Base-by-base conservation (phyloP, 306 rosid genomes). In the Acacia crassicarpa region DNA sequence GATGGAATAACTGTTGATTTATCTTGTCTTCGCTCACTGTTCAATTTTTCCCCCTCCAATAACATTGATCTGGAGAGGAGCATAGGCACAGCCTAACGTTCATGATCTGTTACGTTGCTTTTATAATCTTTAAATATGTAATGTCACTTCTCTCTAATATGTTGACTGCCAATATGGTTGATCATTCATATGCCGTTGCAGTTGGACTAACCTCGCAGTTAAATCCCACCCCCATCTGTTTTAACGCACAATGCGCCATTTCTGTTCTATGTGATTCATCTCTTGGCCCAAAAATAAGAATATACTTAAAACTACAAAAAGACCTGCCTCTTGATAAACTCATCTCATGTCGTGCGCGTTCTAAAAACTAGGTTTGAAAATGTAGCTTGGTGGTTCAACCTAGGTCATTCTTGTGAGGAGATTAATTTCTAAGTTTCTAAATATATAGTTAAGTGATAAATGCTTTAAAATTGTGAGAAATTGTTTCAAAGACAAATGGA, bases 81-180 rank as follows among this genome's bases (percentile, higher is more conserved):
- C 30, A n/a, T 58, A 23, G 23, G 14, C 32, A 22, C 66, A 3
- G 16, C 33, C 66, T 22, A 14, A 22, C 15, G 30, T 59, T 11
- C n/a, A 53, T 38, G 41, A 38, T 6, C 41, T 6, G 30, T 58
- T 22, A 17, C 74, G 30, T 58, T 22, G 23, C 74, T 27, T 44
- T 80, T 19, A 14, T 56, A 33, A 20, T 80, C 23, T 81, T 38
- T 19, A 75, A 30, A 67, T 43, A 53, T 67, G n/a, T n/a, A n/a
- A n/a, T n/a, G 71, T 16, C 76, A 67, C 30, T 81, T 67, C 62
- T 75, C 80, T 75, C 76, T 48, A 51, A 23, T 61, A 49, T 16
- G 75, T 19, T 16, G 54, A 78, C 30, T 38, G 44, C n/a, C 30
- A 70, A 58, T 16, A 23, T 23, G 58, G 23, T 43, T 70, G 71